These are phyloP conservation scores for Croton laevigatus DNA, from an alignment of 441 rosid genomes.

Conservation along the genomic window DNA sequence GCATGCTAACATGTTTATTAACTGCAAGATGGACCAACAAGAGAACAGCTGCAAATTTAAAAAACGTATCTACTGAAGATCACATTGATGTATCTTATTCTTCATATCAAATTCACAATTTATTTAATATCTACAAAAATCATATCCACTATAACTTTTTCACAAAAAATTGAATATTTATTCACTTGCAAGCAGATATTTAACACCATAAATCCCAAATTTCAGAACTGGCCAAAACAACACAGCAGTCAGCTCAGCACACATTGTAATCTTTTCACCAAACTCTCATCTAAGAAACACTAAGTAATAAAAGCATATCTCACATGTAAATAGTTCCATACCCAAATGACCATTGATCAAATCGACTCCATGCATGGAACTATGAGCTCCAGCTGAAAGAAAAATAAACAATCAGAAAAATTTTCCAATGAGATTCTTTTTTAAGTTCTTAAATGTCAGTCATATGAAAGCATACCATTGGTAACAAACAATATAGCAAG, in stretches of 20 bases:
- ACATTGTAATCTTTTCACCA: conserved; percentile 9
- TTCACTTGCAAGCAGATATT: not conserved
- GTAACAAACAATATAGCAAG: conserved; percentile 80
- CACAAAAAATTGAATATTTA: not conserved
- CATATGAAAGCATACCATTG: conserved; percentile 55
- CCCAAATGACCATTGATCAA: conserved; percentile 57
- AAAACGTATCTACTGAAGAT: not conserved
- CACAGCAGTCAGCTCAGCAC: not conserved
- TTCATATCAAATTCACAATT: not conserved
- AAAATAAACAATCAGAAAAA: conserved; percentile 17
- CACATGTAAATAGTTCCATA: conserved; percentile 34
- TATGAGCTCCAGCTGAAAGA: conserved; percentile 69
- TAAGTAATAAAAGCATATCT: conserved; percentile 27
- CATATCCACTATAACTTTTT: not conserved
- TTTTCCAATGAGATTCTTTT: conserved; percentile 9
- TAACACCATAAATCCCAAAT: not conserved
- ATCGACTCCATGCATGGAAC: conserved; percentile 55
- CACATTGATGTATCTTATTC: not conserved
- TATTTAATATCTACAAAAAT: not conserved
- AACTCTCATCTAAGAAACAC: conserved; percentile 11
- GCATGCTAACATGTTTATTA: not conserved
- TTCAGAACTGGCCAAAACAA: not conserved
- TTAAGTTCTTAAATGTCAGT: conserved; percentile 5
- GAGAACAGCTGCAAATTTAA: not conserved
- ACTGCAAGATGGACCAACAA: not conserved